Evolutionary conservation across 176 grass and related monocot species (phyloP), one percentile per base, ranked within the genome.

Genomic region (Rhynchospora breviuscula): DNA sequence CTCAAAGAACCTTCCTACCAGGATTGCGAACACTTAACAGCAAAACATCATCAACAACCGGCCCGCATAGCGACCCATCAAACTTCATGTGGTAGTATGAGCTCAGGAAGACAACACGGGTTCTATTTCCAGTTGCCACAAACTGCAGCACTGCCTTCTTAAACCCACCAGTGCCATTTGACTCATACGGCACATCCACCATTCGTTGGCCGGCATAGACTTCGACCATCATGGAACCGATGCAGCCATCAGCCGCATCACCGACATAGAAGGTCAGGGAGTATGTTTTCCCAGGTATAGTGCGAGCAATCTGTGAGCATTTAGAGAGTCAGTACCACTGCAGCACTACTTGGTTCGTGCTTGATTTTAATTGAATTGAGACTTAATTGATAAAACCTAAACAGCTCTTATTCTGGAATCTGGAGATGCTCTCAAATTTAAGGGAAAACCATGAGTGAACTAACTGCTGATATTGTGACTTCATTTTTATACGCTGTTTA

Each of bases 41-140:
- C 1, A 85, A 64, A 14, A 90, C 92, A 85, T 97, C 90, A 60
- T 97, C 94, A 65, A 94, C 60, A 78, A 97, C 84, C 0, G 89
- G 94, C 0, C 94, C 92, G 43, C 94, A 97, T 47, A 97, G 92
- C 58, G 94, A 85, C 81, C 94, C 92, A 10, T 97, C 94, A 26
- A 63, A 7, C 84, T 89, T 92, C 87, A 85, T 92, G 83, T 94
- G 92, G 78, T 97, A 97, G 84, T 89, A 88, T 0, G 78, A 85
- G 87, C 95, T 93, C 57, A 90, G 85, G 92, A 98, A 98, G 2
- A 90, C 89, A 60, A 94, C 84, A 35, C 90, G 72, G 18, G 90
- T 98, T 82, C 84, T 84, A 52, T 44, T 58, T 4, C 52, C 40
- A 44, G 77, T 14, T 49, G 95, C 95, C 9, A 83, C 59, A 87